Evolutionary conservation across 345 rosid genomes (phyloP), one percentile per base, ranked within the genome.

Genomic region (Cardiospermum halicacabum): DNA sequence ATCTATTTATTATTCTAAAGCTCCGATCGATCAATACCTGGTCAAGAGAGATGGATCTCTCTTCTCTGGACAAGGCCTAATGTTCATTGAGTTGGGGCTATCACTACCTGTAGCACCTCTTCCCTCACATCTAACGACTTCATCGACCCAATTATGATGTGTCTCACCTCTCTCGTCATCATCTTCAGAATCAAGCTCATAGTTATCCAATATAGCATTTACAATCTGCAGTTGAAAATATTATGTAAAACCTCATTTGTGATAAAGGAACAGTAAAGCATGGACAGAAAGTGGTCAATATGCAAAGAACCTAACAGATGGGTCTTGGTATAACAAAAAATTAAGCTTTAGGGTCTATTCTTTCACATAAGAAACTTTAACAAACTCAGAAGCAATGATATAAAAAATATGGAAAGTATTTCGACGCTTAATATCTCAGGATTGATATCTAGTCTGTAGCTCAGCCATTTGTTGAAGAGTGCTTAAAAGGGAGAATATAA

Each of bases 101-200:
- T 87, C 88, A 70, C 62, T 60, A 26, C 72, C 65, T 45, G 34
- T 69, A 65, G 16, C 75, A 72, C 80, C 85, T 82, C 96, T 80
- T 21, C 93, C 92, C 78, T 94, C 97, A 64, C 86, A 80, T 81
- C 96, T 82, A 64, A 94, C 88, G 40, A 94, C 98, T 83, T 89
- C 99, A 68, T 91, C 88, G 19, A 94, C 91, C 99, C 99, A 94
- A 76, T 89, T 87, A 75, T 78, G 89, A 63, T 82, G 92, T 18
- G 78, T 68, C 66, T 81, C 96, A 43, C 69, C 88, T 68, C 95
- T 81, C 67, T 77, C 85, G 61, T 75, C 81, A 54, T 77, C 72
- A 25, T 73, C 71, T 75, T 80, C 87, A 45, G 59, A 66, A 53
- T 84, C 78, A 1, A 84, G 76, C 77, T 81, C 93, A 55, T 94